These are phyloP conservation scores for Yamadazyma conglobata DNA, from an alignment of 1,139 yeast genomes.

Conservation along the genomic window DNA sequence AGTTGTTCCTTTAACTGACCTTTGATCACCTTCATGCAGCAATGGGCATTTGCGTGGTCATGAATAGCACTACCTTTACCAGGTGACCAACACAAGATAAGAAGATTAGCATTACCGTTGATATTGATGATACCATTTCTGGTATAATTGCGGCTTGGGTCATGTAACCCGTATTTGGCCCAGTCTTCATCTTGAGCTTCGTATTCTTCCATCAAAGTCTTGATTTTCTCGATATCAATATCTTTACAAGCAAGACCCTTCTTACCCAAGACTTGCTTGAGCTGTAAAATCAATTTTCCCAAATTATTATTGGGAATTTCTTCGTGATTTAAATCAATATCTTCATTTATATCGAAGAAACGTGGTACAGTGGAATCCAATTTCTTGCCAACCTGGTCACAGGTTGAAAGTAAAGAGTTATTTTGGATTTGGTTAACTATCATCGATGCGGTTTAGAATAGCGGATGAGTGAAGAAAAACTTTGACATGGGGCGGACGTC, in stretches of 20 bases:
- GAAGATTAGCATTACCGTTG: conserved; percentile 65
- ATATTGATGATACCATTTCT: conserved; percentile 67
- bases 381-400: too few relatives aligned
- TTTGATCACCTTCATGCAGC: conserved; percentile 60
- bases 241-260: conserved; percentile 46
- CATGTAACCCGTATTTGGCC: conserved; percentile 57
- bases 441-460: too few relatives aligned
- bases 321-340: conserved; percentile 5
- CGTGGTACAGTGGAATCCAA: conserved; percentile 2
- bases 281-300: conserved; percentile 27
- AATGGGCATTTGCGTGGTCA: conserved; percentile 76
- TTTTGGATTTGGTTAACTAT: too few relatives aligned
- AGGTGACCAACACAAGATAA: conserved; percentile 71
- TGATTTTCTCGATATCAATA: conserved; percentile 50
- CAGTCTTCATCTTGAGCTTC: conserved; percentile 52
- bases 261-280: conserved; percentile 32
- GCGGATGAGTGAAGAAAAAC: too few relatives aligned
- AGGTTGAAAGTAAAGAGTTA: too few relatives aligned
- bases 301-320: conserved; percentile 17
- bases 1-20: conserved; percentile 60
- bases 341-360: neutral
- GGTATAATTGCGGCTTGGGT: conserved; percentile 48
- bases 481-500: too few relatives aligned
- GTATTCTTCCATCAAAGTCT: conserved; percentile 48
- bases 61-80: conserved; percentile 66